Percentiles rank a stretch among this genome's conserved stretches.
Conservation (phyloP, 495 filamentous ascomycete species). For the Trichoderma erinaceum region DNA sequence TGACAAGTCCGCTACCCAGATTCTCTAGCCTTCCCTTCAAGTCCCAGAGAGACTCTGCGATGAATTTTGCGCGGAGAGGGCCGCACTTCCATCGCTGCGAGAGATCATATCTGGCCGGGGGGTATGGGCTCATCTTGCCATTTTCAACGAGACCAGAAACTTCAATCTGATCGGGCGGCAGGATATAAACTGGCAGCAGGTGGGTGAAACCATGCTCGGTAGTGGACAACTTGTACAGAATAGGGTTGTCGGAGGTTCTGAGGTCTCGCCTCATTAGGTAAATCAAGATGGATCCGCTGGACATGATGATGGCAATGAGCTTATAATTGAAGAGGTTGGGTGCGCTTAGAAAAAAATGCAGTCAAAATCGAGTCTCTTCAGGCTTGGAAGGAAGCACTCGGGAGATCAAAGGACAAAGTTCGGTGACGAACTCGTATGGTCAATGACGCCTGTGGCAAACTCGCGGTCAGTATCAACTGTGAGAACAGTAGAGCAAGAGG, state of each 20-base stretch:
- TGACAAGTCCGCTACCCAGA: constrained; percentile 51
- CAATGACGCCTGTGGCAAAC: too few relatives aligned
- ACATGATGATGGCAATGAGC: not conserved
- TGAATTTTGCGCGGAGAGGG: constrained; percentile 59
- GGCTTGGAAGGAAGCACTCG: not conserved
- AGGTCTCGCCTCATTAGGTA: constrained; percentile 62
- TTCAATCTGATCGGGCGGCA: constrained; percentile 60
- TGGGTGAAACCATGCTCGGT: constrained; percentile 53
- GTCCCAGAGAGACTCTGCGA: constrained; percentile 63
- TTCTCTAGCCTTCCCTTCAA: constrained; percentile 50
- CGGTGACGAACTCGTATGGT: too few relatives aligned
- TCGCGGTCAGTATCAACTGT: too few relatives aligned
- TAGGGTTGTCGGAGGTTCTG: constrained; percentile 61
- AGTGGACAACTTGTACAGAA: constrained; percentile 49
- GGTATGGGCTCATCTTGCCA: constrained; percentile 45
- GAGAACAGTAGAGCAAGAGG: too few relatives aligned
- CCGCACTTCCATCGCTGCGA: constrained; percentile 58
- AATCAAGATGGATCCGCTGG: constrained; percentile 48
- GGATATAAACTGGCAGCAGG: constrained; percentile 59
- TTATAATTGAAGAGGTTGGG: too few relatives aligned
- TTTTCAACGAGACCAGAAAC: constrained; percentile 58
- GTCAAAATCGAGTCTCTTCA: too few relatives aligned
- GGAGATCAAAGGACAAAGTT: not conserved
- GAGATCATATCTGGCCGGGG: constrained; percentile 49
- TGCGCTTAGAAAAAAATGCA: too few relatives aligned